These are phyloP conservation scores for Oenanthe javanica DNA, from an alignment of 140 eudicot species.

Conservation along the genomic window DNA sequence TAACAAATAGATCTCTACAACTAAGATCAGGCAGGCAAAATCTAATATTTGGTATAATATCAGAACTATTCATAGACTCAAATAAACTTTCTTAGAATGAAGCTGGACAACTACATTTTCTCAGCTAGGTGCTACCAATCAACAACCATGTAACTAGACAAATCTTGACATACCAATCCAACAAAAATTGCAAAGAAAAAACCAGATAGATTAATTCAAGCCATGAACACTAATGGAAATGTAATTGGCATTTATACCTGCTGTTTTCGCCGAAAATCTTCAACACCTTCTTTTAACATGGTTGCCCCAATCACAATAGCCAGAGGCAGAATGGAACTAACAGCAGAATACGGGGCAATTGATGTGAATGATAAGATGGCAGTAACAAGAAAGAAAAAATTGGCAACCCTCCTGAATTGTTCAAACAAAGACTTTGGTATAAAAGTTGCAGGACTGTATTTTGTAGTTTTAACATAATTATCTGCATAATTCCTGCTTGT, in stretches of 20 bases:
- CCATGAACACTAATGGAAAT: slow-evolving; percentile 3
- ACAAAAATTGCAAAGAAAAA: not conserved
- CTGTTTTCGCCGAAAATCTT: slow-evolving; percentile 39
- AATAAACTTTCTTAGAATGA: not conserved
- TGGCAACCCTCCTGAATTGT: slow-evolving; percentile 64
- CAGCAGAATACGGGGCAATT: slow-evolving; percentile 46
- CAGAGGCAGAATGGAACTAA: slow-evolving; percentile 38
- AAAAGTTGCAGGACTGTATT: slow-evolving; percentile 38
- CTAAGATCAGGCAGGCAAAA: not conserved
- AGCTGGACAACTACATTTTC: not conserved
- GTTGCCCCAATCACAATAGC: slow-evolving; percentile 45
- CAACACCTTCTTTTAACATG: slow-evolving; percentile 53
- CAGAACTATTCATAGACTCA: not conserved
- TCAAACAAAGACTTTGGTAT: slow-evolving; percentile 57
- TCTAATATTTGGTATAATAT: not conserved
- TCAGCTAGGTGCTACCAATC: not conserved
- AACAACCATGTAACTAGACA: not conserved
- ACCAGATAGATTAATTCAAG: not conserved
- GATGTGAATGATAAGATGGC: slow-evolving; percentile 39
- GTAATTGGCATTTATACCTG: slow-evolving; percentile 28
- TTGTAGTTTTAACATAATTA: slow-evolving; percentile 49
- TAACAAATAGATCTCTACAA: not conserved
- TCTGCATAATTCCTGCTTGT: slow-evolving; percentile 15
- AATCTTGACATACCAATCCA: not conserved
- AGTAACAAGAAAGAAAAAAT: slow-evolving; percentile 44